phyloP scores from a whole-genome alignment of 441 rosid genomes.

The Jatropha multifida region DNA sequence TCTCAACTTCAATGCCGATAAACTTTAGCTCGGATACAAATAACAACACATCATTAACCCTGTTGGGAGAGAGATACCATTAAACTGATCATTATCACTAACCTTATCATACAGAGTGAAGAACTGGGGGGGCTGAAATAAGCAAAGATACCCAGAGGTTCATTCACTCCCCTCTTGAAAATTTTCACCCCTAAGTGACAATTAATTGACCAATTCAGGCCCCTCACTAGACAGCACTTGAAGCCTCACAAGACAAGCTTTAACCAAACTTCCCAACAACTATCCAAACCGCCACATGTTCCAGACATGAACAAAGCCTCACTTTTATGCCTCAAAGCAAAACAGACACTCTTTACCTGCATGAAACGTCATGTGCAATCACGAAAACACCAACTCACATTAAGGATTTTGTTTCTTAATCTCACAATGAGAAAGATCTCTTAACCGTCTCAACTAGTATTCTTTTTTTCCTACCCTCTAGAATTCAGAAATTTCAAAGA shows the following conservation, averaged over 20 bases:
- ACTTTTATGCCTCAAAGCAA: conserved; percentile 11
- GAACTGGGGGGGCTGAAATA: conserved; percentile 18
- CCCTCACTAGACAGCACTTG: conserved; percentile 18
- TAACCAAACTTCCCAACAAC: conserved; percentile 14
- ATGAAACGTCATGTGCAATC: conserved; percentile 22
- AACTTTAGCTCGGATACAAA: neutral
- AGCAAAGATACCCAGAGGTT: conserved; percentile 14
- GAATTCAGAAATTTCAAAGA: conserved; percentile 7
- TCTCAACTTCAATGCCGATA: neutral
- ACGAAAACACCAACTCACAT: conserved; percentile 8
- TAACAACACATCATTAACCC: neutral
- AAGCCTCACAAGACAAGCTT: conserved; percentile 25
- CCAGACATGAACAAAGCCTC: conserved; percentile 14
- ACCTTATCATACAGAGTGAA: conserved; percentile 17
- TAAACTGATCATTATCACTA: conserved; percentile 8
- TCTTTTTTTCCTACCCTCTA: conserved; percentile 4
- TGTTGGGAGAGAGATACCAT: neutral
- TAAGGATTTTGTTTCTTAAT: neutral
- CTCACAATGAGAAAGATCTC: neutral
- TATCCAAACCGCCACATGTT: conserved; percentile 19
- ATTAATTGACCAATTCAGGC: conserved; percentile 16
- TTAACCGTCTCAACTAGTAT: conserved; percentile 7
- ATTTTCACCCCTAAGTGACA: conserved; percentile 11
- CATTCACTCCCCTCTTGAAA: conserved; percentile 7
- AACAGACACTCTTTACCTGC: conserved; percentile 23